Conservation (phyloP, 1,284 basidiomycete species). For the Marasmius sp. region DNA sequence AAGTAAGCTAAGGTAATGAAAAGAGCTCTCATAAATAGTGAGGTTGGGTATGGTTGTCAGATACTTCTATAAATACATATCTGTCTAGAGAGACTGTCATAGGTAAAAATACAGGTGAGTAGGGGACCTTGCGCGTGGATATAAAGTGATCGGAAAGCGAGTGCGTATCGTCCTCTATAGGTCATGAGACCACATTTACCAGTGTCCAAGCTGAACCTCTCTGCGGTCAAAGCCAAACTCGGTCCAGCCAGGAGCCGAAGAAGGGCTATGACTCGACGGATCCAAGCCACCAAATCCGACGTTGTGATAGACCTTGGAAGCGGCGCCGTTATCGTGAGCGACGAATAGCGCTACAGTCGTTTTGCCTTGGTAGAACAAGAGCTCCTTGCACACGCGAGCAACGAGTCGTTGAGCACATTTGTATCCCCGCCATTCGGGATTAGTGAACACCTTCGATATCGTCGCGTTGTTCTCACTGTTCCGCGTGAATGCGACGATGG, state of each 20-base stretch:
- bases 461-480: constrained; percentile 50
- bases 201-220: constrained; percentile 54
- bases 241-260: constrained; percentile 40
- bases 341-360: constrained; percentile 54
- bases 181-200: constrained; percentile 35
- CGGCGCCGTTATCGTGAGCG: constrained; percentile 50
- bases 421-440: constrained; percentile 44
- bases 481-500: constrained; percentile 63
- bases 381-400: constrained; percentile 45
- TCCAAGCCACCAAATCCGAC: constrained; percentile 60
- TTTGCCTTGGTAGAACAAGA: constrained; percentile 35
- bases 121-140: too few relatives aligned
- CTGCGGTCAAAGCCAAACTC: constrained; percentile 60
- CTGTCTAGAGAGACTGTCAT: too few relatives aligned
- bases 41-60: too few relatives aligned
- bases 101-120: too few relatives aligned
- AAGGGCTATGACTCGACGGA: constrained; percentile 12
- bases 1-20: too few relatives aligned
- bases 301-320: constrained; percentile 54
- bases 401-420: constrained; percentile 61
- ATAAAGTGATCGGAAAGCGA: too few relatives aligned
- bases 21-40: too few relatives aligned
- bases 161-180: too few relatives aligned
- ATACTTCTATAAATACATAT: too few relatives aligned
- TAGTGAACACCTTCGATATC: constrained; percentile 68